Evolutionary conservation across 257 asterid genomes (phyloP), one percentile per base, ranked within the genome.

Genomic region (Lantana camara): DNA sequence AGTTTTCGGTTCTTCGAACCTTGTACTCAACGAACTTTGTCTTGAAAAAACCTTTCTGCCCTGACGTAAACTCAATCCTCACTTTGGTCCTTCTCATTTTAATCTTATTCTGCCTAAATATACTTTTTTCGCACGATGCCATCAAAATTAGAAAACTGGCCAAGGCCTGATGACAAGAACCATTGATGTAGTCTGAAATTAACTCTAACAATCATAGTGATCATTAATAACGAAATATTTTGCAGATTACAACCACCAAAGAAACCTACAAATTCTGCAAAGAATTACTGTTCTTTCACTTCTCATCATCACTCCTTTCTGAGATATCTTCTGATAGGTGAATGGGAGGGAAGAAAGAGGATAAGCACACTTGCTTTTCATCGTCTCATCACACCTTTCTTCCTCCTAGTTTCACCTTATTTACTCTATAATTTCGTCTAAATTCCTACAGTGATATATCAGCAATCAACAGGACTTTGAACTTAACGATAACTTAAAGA

Each of bases 361-460:
- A 84, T 70, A 84, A 84, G 88, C 91, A 67, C 88, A 67, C 88
- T 65, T 64, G 15, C 53, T 57, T 58, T 65, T 32, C 59, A 71
- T 37, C 55, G 75, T 82, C 89, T 71, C 93, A 57, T 85, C 93
- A 62, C 93, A 75, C 89, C 80, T 78, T 77, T 82, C 87, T 73
- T 67, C 76, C 40, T 73, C 90, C 88, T 60, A 20, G 24, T 77
- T 59, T 64, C 68, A 38, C 75, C 79, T 60, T 66, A 75, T 72
- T 69, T 52, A 55, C 44, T 70, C 2, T 2, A 70, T 62, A 48
- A 32, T 50, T 16, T 63, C 53, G 67, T 60, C 29, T 19, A 20
- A 16, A 47, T 0, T 47, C 34, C 56, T 22, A 21, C 56, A n/a
- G n/a, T 22, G 34, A 11, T 7, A 21, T 50, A 24, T 17, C 27